Base-by-base conservation (phyloP, 768 basidiomycete species). In the Austroboletus festivus region DNA sequence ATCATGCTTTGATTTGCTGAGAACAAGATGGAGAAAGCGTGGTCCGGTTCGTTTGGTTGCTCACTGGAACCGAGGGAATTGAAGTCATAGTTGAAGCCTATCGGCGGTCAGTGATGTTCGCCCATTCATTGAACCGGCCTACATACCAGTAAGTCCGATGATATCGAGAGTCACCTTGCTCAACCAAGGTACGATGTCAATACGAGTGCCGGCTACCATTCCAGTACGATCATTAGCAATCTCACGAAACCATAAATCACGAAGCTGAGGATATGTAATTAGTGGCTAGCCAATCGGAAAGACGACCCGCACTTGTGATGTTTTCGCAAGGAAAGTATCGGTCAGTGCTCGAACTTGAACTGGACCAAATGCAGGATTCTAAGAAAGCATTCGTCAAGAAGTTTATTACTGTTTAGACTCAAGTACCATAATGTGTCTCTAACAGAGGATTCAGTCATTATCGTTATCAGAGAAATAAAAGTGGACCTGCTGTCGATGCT, bases 341-440 rank as follows among this genome's bases (percentile, higher is more conserved):
- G 81, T 81, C 12, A 85, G 57, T 37, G 77, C 78, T 2, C 82
- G 71, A 33, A 85, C 73, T 54, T 84, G 82, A 1, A 73, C 64
- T 3, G 73, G 71, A 1, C 83, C 81, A 54, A 87, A 87, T 0
- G 83, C 83, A 12, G 84, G 83, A 52, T 85, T 86, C 83, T 74
- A 37, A 9, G 30, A 33, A 11, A 28, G 11, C 26, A 5, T 28
- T 28, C 26, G 11, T 28, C n/a, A n/a, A n/a, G n/a, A n/a, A n/a
- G n/a, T n/a, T n/a, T n/a, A n/a, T n/a, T n/a, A n/a, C n/a, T n/a
- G n/a, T n/a, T n/a, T 6, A 33, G 15, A 33, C 31, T 33, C 12
- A 33, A 33, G 3, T 46, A 68, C 68, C 68, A 73, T 65, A 18
- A 69, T 59, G 15, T 53, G 54, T 45, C 64, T 55, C 59, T 59